Evolutionary conservation across 1,139 yeast species (phyloP).

Genomic region (Geotrichum siamense): DNA sequence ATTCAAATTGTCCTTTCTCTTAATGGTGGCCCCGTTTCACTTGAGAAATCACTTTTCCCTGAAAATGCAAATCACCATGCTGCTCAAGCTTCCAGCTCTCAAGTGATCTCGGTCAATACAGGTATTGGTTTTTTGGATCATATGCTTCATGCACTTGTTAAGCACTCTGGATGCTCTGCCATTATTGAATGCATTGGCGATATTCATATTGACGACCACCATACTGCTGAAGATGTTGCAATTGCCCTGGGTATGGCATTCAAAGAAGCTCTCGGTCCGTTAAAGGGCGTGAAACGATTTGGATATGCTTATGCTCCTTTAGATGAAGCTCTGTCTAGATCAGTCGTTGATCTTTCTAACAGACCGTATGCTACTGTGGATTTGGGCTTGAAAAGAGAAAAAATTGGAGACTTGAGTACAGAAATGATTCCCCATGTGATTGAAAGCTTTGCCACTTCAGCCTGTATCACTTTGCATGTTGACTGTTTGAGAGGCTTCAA

Average conservation of each 20-base stretch:
- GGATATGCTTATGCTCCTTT: slow-evolving; percentile 95
- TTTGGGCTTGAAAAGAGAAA: slow-evolving; percentile 83
- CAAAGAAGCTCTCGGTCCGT: slow-evolving; percentile 81
- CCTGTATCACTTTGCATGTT: slow-evolving; percentile 84
- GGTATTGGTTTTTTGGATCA: slow-evolving; percentile 96
- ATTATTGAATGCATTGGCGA: slow-evolving; percentile 89
- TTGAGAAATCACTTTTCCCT: slow-evolving; percentile 47
- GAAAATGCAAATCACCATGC: slow-evolving; percentile 51
- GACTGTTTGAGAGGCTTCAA: slow-evolving; percentile 89
- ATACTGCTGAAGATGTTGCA: slow-evolving; percentile 92
- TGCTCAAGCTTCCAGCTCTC: slow-evolving; percentile 53
- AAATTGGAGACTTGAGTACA: slow-evolving; percentile 82
- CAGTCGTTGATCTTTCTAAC: slow-evolving; percentile 88
- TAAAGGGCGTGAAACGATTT: slow-evolving; percentile 85
- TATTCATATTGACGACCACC: slow-evolving; percentile 93
- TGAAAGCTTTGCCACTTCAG: slow-evolving; percentile 89
- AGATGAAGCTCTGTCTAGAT: slow-evolving; percentile 90
- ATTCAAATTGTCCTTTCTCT: slow-evolving; percentile 78
- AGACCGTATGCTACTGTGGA: slow-evolving; percentile 90
- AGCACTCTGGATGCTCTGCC: slow-evolving; percentile 94
- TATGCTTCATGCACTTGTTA: slow-evolving; percentile 94
- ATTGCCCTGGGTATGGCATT: slow-evolving; percentile 87
- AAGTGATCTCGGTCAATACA: slow-evolving; percentile 71
- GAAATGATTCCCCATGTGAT: slow-evolving; percentile 97
- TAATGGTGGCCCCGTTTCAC: slow-evolving; percentile 69